Evolutionary conservation across 495 filamentous ascomycete species (phyloP), one percentile per base, ranked within the genome.

Genomic region (Hypoxylon fragiforme): DNA sequence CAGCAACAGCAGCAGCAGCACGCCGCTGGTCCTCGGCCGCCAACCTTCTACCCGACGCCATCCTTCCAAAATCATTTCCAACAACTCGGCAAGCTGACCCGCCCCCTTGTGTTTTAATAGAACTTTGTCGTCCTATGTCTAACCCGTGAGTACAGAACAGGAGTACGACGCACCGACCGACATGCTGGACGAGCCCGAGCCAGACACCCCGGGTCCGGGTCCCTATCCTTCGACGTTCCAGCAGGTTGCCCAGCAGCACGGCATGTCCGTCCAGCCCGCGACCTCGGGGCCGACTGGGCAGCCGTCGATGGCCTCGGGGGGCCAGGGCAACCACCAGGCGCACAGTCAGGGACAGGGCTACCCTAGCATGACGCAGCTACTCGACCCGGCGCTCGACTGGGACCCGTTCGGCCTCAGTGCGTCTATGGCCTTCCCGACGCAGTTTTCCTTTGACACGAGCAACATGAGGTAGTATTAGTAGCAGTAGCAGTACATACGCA

Each of bases 161-260:
- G 94, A 98, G 79, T 97, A 97, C 78, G 94, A 98, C 73, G 91
- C 94, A 47, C 89, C 94, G 78, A 85, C 88, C 65, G 91, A 96
- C 59, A 89, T 96, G 81, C 84, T 94, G 68, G 92, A 97, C 68
- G 92, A 96, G 24, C 67, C 81, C 58, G 84, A 87, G 24, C 77
- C 83, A 53, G 83, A 88, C 49, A 82, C 84, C n/a, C 81, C 85
- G 19, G 85, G 84, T 15, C 79, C 86, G 19, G 84, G 84, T 15
- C 81, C 88, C 2, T 91, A 87, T 60, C 81, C 88, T 20, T 55
- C 62, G 49, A 47, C 57, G 1, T 67, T 65, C 38, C 56, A n/a
- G n/a, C n/a, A 64, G 44, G 55, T 65, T 13, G 32, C 57, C 9
- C 61, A 63, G 16, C 64, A 57, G 12, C 69, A 70, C 8, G 72